phyloP scores from a whole-genome alignment of 805 yeast genomes.

The Cyberlindnera misumaiensis region DNA sequence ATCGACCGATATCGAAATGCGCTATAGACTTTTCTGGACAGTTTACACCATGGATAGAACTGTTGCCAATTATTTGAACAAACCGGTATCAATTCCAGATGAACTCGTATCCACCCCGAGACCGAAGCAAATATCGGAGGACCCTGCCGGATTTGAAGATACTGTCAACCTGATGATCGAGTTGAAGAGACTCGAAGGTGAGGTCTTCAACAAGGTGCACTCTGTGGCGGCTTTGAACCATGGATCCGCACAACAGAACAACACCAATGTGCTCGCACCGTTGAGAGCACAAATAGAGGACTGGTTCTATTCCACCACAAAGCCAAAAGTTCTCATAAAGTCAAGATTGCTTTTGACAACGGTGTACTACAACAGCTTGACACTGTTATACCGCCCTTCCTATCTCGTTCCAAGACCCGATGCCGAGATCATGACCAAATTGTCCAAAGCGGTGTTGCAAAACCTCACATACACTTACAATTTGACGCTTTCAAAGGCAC shows the following conservation, averaged over 20 bases:
- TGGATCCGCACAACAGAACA: slow-evolving; percentile 5
- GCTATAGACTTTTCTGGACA: slow-evolving; percentile 43
- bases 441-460: slow-evolving; percentile 41
- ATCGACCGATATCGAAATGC: slow-evolving; percentile 29
- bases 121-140: slow-evolving; percentile 34
- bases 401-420: slow-evolving; percentile 40
- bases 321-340: background rate
- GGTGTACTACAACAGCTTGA: slow-evolving; percentile 41
- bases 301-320: slow-evolving; percentile 27
- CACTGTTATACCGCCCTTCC: slow-evolving; percentile 43
- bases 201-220: slow-evolving; percentile 39
- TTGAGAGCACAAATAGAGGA: slow-evolving; percentile 24
- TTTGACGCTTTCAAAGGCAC: slow-evolving; percentile 22
- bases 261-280: slow-evolving; percentile 7
- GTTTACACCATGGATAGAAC: slow-evolving; percentile 41
- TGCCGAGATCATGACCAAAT: slow-evolving; percentile 29
- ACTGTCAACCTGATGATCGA: slow-evolving; percentile 37
- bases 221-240: slow-evolving; percentile 35
- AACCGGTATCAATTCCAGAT: slow-evolving; percentile 44
- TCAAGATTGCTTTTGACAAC: slow-evolving; percentile 20
- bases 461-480: slow-evolving; percentile 40
- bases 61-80: slow-evolving; percentile 44
- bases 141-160: slow-evolving; percentile 33
- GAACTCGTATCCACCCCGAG: slow-evolving; percentile 42
- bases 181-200: slow-evolving; percentile 43